These are phyloP conservation scores for Micractinium conductrix DNA, from an alignment of 139 green algal species.

Conservation along the genomic window DNA sequence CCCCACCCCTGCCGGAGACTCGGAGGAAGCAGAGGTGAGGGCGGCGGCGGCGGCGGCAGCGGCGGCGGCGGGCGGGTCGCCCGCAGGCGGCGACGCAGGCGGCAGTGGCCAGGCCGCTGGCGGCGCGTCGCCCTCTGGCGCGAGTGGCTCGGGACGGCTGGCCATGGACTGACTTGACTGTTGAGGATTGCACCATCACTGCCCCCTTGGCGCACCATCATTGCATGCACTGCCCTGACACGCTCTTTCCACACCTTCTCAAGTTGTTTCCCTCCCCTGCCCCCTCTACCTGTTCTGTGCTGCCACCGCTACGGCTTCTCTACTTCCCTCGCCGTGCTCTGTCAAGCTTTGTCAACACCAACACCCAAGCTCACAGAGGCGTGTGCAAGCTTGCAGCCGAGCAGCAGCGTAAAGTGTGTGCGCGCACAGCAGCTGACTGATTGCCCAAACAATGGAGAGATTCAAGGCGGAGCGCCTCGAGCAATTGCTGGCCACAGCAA, in stretches of 20 bases:
- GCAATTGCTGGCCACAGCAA: no score
- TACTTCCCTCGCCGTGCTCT: no score
- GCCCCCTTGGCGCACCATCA: no score
- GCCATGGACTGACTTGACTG: no score
- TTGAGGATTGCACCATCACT: no score
- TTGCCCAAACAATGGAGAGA: no score
- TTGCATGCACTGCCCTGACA: background rate
- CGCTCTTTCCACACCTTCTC: background rate
- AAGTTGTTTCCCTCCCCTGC: background rate
- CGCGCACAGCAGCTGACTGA: no score
- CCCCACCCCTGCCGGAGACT: background rate
- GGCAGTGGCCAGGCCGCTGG: background rate
- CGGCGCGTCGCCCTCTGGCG: background rate
- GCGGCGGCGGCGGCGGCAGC: background rate
- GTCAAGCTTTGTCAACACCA: no score
- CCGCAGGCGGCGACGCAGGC: background rate
- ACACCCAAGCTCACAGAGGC: no score
- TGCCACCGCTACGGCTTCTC: no score
- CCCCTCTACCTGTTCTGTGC: background rate
- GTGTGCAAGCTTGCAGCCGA: background rate
- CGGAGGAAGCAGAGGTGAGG: constrained; percentile 3
- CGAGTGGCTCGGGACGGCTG: background rate
- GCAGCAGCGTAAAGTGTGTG: background rate
- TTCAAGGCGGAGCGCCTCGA: no score
- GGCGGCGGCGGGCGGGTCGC: background rate